phyloP scores from a whole-genome alignment of 768 basidiomycete species.

The Lactifluus echinatus region DNA sequence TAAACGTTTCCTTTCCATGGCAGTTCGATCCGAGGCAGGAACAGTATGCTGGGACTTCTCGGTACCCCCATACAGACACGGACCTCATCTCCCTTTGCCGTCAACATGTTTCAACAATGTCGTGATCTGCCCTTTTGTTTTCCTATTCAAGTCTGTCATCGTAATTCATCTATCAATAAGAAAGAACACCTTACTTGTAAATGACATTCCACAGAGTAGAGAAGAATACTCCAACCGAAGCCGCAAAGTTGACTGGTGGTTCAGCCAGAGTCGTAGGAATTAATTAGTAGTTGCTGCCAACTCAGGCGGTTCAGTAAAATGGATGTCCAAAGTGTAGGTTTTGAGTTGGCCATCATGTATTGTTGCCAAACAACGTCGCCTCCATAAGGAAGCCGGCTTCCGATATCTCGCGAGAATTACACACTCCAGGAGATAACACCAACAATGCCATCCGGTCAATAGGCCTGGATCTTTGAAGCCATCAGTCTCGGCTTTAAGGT shows the following conservation, averaged over 20 bases:
- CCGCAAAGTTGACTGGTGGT: conserved; percentile 47
- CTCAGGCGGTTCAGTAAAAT: conserved; percentile 44
- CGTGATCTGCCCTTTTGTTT: too few relatives aligned
- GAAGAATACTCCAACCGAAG: conserved; percentile 54
- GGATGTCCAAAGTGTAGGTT: conserved; percentile 64
- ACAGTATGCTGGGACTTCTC: background rate
- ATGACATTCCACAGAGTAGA: conserved; percentile 74
- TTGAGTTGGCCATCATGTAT: conserved; percentile 36
- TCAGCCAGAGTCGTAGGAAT: conserved; percentile 38
- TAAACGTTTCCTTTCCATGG: conserved; percentile 19
- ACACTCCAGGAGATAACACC: too few relatives aligned
- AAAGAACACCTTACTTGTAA: conserved; percentile 32
- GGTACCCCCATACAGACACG: too few relatives aligned
- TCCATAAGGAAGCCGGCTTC: too few relatives aligned
- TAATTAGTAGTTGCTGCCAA: conserved; percentile 36
- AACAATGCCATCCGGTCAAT: background rate
- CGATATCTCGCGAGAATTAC: too few relatives aligned
- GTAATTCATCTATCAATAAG: too few relatives aligned
- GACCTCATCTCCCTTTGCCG: too few relatives aligned
- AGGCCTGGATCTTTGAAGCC: conserved; percentile 61
- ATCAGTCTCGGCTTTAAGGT: conserved; percentile 52
- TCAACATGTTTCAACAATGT: too few relatives aligned
- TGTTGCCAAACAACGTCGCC: too few relatives aligned
- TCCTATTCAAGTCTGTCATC: too few relatives aligned
- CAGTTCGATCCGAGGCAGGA: conserved; percentile 4